These are phyloP conservation scores for Chrysopogon serrulatus DNA, from an alignment of 176 grass and related monocot species.

Conservation along the genomic window DNA sequence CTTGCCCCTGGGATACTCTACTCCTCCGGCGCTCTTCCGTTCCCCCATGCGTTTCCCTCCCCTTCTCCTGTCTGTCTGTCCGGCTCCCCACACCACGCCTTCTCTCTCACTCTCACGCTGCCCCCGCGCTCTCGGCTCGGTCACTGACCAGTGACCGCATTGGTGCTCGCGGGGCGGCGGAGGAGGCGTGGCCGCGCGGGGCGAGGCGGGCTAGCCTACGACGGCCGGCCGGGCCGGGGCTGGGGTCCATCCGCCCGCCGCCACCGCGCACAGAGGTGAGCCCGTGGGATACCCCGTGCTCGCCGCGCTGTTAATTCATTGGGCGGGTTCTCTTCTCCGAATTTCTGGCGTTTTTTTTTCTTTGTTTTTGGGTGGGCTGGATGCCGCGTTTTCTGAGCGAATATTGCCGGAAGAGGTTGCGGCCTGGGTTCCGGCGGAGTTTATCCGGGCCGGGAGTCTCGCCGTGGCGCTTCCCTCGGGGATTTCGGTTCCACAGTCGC, in stretches of 20 bases:
- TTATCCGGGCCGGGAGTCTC: not conserved
- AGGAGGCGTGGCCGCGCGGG: not conserved
- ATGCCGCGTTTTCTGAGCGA: not conserved
- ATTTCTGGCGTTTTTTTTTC: not conserved
- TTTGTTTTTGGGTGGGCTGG: not conserved
- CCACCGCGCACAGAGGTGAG: constrained; percentile 23
- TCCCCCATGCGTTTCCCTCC: not conserved
- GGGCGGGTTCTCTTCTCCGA: not conserved
- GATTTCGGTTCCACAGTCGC: not conserved
- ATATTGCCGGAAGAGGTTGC: not conserved
- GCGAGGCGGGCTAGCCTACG: not conserved
- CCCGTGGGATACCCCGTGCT: not conserved
- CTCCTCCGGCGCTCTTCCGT: not conserved
- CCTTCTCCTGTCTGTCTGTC: not conserved
- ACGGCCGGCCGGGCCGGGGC: not conserved
- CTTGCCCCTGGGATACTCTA: constrained; percentile 33
- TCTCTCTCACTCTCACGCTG: not conserved
- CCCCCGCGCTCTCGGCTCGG: not conserved
- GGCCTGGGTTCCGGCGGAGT: not conserved
- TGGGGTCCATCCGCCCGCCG: not conserved
- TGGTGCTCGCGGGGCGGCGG: not conserved
- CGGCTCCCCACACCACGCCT: not conserved
- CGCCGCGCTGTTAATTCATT: not conserved
- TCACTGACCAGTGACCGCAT: not conserved
- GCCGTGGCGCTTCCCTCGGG: not conserved